Conservation (phyloP, 1,139 yeast genomes). For the Yamadazyma friedrichii region DNA sequence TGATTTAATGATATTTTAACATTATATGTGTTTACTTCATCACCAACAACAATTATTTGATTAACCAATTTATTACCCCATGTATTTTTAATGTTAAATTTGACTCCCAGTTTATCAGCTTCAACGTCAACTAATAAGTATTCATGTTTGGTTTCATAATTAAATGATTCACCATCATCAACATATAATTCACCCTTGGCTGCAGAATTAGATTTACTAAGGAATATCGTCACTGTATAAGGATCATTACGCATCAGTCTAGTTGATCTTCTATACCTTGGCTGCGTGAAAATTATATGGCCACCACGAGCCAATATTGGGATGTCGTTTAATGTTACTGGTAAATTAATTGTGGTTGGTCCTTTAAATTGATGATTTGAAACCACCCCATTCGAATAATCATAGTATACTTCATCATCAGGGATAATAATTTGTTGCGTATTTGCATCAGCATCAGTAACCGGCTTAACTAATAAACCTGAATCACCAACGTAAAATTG, state of each 20-base stretch:
- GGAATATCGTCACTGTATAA: constrained; percentile 69
- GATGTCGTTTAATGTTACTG: constrained; percentile 57
- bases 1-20: constrained; percentile 45
- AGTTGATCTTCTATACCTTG: constrained; percentile 77
- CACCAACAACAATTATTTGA: constrained; percentile 45
- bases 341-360: constrained; percentile 17
- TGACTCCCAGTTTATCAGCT: constrained; percentile 14
- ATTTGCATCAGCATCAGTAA: constrained; percentile 55
- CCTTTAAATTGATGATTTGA: constrained; percentile 8
- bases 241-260: constrained; percentile 81
- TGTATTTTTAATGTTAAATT: constrained; percentile 4
- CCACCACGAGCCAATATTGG: constrained; percentile 84
- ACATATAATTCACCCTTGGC: constrained; percentile 63
- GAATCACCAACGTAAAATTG: constrained; percentile 75
- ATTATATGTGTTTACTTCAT: constrained; percentile 23
- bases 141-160: constrained; percentile 46
- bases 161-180: constrained; percentile 82
- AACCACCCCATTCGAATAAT: constrained; percentile 42
- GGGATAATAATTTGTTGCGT: constrained; percentile 59
- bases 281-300: constrained; percentile 62
- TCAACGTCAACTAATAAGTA: constrained; percentile 41
- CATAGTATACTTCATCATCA: constrained; percentile 60
- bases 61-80: constrained; percentile 46
- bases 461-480: constrained; percentile 81
- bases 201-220: constrained; percentile 39